Percentiles rank a stretch among this genome's conserved stretches.
These are phyloP conservation scores for Moricandia arvensis DNA, from an alignment of 345 rosid species.

Conservation along the genomic window DNA sequence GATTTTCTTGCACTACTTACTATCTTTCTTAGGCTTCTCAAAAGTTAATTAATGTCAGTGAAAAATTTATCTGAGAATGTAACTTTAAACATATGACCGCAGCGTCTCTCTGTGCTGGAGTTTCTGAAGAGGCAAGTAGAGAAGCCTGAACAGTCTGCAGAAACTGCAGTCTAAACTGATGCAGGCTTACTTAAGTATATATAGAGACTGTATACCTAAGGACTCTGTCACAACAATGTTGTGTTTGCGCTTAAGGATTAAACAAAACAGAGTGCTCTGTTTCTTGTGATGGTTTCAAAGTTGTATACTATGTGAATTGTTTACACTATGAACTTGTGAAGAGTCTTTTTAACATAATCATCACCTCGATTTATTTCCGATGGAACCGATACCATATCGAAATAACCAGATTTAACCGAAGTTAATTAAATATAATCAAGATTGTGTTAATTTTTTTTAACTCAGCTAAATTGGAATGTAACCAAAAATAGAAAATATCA, in stretches of 20 bases:
- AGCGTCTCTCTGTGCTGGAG: slow-evolving; percentile 77
- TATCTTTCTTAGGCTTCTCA: neutral
- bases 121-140: slow-evolving; percentile 71
- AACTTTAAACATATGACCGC: slow-evolving; percentile 32
- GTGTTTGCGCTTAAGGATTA: slow-evolving; percentile 1
- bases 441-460: too few relatives aligned
- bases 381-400: too few relatives aligned
- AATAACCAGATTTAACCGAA: too few relatives aligned
- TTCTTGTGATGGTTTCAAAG: slow-evolving; percentile 26
- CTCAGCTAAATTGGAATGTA: too few relatives aligned
- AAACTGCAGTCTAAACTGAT: slow-evolving; percentile 22
- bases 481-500: too few relatives aligned
- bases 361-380: too few relatives aligned
- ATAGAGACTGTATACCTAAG: slow-evolving; percentile 8
- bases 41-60: neutral
- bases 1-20: slow-evolving; percentile 25
- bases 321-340: neutral
- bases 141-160: slow-evolving; percentile 47
- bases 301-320: neutral
- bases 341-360: too few relatives aligned
- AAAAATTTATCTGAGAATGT: neutral
- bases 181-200: slow-evolving; percentile 17
- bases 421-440: too few relatives aligned
- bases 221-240: slow-evolving; percentile 1
- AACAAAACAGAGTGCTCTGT: slow-evolving; percentile 27